These are phyloP conservation scores for Moricandia moricandioides DNA, from an alignment of 345 rosid species.

Conservation along the genomic window DNA sequence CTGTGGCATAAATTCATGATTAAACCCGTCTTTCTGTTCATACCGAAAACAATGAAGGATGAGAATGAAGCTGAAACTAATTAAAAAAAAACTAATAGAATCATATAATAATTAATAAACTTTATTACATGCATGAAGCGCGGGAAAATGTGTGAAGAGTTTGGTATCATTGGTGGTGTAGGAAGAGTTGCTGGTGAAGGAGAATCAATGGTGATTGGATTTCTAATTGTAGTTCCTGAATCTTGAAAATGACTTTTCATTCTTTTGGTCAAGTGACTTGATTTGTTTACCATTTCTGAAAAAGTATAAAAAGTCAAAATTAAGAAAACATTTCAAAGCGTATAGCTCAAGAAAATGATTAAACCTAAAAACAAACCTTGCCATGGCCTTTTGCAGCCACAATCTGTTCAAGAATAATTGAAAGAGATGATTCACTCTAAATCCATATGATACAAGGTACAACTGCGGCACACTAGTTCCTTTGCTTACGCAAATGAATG, in stretches of 20 bases:
- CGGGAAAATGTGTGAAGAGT: slow-evolving; percentile 31
- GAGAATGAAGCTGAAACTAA: not conserved
- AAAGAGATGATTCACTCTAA: not conserved
- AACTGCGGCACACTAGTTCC: not conserved
- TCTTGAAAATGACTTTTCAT: slow-evolving; percentile 26
- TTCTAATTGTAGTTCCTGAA: slow-evolving; percentile 30
- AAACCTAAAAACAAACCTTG: slow-evolving; percentile 39
- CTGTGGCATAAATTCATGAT: slow-evolving; percentile 13
- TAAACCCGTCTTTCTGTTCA: slow-evolving; percentile 41
- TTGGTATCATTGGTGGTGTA: slow-evolving; percentile 6
- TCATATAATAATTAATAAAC: not conserved
- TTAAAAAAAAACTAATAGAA: not conserved
- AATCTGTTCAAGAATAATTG: slow-evolving; percentile 37
- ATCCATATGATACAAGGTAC: not conserved
- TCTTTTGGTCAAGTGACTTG: slow-evolving; percentile 30
- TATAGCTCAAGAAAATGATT: slow-evolving; percentile 8
- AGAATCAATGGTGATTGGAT: slow-evolving; percentile 40
- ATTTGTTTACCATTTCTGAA: slow-evolving; percentile 39
- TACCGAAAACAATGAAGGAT: not conserved
- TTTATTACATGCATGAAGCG: slow-evolving; percentile 20
- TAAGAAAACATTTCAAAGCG: not conserved
- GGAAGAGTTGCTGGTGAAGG: slow-evolving; percentile 25
- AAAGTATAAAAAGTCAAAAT: not conserved
- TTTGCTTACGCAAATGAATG: not conserved
- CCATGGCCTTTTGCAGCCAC: slow-evolving; percentile 39